Base-by-base conservation (phyloP, 225 moss, liverwort and hornwort species). In the Ulota crispa region DNA sequence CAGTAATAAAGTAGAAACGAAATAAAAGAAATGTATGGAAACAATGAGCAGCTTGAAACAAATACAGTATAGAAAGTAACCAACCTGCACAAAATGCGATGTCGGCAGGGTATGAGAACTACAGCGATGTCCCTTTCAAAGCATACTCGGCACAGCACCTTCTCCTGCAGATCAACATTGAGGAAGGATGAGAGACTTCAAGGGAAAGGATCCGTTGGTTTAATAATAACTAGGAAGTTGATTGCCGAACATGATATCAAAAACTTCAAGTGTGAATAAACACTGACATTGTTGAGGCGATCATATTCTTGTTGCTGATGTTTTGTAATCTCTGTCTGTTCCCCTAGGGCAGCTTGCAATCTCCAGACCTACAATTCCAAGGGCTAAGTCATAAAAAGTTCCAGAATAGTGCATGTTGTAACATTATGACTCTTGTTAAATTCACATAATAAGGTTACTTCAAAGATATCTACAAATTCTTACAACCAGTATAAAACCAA, bases 281-380 rank as follows among this genome's bases (percentile, higher is more conserved):
- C 19, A 85, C 85, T 78, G 53, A 99, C 98, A 83, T 93, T 99
- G 76, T 99, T 96, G 27, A 99, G 94, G 57, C 95, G 90, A 87
- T 99, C 98, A 85, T 93, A 99, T 82, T 96, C 95, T 80, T 94
- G 92, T 80, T 94, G 95, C 80, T 99, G 98, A 50, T 96, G 92
- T 87, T 99, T 99, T 64, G 95, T 93, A 28, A 99, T 96, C 86
- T 99, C 94, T 57, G 98, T 92, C 79, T 99, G 98, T 89, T 99
- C 98, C 32, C 95, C 98, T 75, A 99, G 84, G 72, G 95, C 98
- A 80, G 92, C 95, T 91, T 99, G 98, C 83, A 99, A 67, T 84
- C 98, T 92, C 98, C 98, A 99, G 59, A 99, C 98, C 98, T 99
- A 76, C 28, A 76, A 16, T 68, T 77, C 53, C 82, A 80, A 56